Conservation (phyloP, 371 early-diverging fungal genomes). For the Catenaria anguillulae region DNA sequence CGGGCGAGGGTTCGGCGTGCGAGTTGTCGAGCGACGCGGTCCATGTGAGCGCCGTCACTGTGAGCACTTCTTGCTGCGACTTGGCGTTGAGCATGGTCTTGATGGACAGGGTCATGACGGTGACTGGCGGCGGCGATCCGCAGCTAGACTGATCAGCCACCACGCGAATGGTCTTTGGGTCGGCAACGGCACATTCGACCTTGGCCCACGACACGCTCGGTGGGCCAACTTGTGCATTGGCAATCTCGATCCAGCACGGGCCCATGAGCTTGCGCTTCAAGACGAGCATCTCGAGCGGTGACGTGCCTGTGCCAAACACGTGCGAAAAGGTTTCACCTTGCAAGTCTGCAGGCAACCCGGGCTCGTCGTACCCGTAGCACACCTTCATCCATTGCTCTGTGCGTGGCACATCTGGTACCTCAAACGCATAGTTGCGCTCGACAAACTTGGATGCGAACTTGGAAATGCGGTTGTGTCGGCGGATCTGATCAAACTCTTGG, state of each 20-base stretch:
- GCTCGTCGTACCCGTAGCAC: slow-evolving; percentile 57
- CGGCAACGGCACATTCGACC: slow-evolving; percentile 43
- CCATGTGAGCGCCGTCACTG: not conserved
- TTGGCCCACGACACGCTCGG: slow-evolving; percentile 70
- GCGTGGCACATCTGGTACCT: slow-evolving; percentile 62
- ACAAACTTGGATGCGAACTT: slow-evolving; percentile 46
- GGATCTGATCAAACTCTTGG: slow-evolving; percentile 50
- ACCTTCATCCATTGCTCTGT: slow-evolving; percentile 76
- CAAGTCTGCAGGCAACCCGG: slow-evolving; percentile 48
- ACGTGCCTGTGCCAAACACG: slow-evolving; percentile 75
- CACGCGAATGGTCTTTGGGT: slow-evolving; percentile 53
- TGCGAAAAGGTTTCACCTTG: slow-evolving; percentile 68
- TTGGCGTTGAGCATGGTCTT: not conserved
- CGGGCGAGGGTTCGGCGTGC: not conserved
- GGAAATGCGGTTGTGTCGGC: slow-evolving; percentile 36
- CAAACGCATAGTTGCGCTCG: slow-evolving; percentile 82
- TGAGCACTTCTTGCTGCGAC: not conserved
- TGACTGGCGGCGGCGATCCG: slow-evolving; percentile 64
- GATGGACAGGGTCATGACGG: slow-evolving; percentile 52
- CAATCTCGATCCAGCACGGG: slow-evolving; percentile 81
- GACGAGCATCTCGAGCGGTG: slow-evolving; percentile 81
- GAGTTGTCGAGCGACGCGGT: not conserved
- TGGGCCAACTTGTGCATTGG: slow-evolving; percentile 23
- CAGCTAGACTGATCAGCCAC: slow-evolving; percentile 17
- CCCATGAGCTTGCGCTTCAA: slow-evolving; percentile 92